A percentile compares a stretch with the other conserved stretches of the same genome.
Conservation (phyloP, 331 rosid species). For the Malus hybrid region DNA sequence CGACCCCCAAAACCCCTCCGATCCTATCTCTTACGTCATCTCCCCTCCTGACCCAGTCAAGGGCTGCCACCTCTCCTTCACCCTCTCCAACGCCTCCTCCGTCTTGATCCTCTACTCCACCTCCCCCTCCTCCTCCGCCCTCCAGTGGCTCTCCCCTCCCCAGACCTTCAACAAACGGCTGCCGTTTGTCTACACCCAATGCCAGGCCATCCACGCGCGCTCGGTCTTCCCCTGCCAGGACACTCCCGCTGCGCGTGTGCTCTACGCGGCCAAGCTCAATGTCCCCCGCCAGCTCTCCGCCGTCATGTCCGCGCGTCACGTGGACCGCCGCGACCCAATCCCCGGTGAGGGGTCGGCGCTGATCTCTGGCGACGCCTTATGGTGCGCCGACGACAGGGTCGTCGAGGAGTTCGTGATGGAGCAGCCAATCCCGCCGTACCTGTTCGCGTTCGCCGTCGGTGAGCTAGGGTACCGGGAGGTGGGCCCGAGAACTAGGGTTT, state of each 20-base stretch:
- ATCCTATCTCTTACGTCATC: slow-evolving; percentile 44
- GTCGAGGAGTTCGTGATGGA: slow-evolving; percentile 94
- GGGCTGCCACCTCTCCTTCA: slow-evolving; percentile 48
- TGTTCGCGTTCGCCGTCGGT: slow-evolving; percentile 84
- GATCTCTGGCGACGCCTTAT: slow-evolving; percentile 30
- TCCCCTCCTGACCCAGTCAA: slow-evolving; percentile 44
- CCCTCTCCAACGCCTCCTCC: slow-evolving; percentile 50
- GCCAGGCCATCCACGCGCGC: slow-evolving; percentile 93
- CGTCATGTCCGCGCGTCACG: slow-evolving; percentile 68
- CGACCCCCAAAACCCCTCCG: slow-evolving; percentile 28
- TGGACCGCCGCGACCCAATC: slow-evolving; percentile 34
- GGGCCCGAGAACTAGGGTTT: slow-evolving; percentile 61
- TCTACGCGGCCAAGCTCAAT: slow-evolving; percentile 51
- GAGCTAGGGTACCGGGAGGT: slow-evolving; percentile 67
- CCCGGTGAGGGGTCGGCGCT: slow-evolving; percentile 33
- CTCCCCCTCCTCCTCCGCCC: slow-evolving; percentile 72
- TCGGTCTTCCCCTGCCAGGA: slow-evolving; percentile 70
- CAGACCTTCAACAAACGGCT: slow-evolving; percentile 62
- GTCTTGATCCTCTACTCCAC: slow-evolving; percentile 47
- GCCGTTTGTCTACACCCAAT: slow-evolving; percentile 85
- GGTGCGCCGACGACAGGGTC: slow-evolving; percentile 55
- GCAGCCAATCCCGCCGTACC: slow-evolving; percentile 75
- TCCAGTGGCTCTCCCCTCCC: slow-evolving; percentile 78
- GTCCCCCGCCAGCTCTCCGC: slow-evolving; percentile 56
- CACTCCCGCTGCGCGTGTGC: slow-evolving; percentile 16